Evolutionary conservation across 768 basidiomycete species (phyloP).

Genomic region (Russula ochroleuca): DNA sequence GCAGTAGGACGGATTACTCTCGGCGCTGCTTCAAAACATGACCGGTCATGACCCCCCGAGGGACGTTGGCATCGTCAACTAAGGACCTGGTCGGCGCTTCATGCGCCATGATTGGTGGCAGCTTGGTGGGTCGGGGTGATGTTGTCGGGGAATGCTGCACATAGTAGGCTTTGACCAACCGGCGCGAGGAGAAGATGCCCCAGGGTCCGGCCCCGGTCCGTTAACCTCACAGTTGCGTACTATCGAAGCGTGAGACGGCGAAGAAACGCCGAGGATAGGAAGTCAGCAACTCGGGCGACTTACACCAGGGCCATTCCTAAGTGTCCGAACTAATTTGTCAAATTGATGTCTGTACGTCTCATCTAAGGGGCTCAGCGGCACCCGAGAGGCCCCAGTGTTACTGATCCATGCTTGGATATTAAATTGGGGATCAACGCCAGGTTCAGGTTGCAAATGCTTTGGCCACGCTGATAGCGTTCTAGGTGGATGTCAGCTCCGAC

Average conservation of each 20-base stretch:
- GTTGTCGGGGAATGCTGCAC: not conserved
- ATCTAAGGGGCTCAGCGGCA: not conserved
- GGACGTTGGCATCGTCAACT: too few relatives aligned
- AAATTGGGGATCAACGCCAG: not conserved
- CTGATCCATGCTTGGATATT: constrained; percentile 12
- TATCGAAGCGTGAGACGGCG: not conserved
- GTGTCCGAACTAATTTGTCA: not conserved
- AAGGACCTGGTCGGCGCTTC: too few relatives aligned
- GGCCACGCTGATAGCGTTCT: not conserved
- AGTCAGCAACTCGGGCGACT: not conserved
- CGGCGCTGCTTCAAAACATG: too few relatives aligned
- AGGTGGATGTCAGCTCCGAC: not conserved
- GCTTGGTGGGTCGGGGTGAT: not conserved
- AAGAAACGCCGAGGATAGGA: too few relatives aligned
- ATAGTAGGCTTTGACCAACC: not conserved
- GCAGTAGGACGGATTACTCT: too few relatives aligned
- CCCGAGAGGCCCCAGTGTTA: not conserved
- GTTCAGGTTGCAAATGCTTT: not conserved
- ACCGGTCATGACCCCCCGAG: too few relatives aligned
- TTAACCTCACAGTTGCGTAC: constrained; percentile 13
- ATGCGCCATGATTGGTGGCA: too few relatives aligned
- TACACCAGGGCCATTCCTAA: constrained; percentile 10
- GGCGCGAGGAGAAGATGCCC: constrained; percentile 14
- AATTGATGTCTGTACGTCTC: not conserved
- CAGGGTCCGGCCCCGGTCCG: not conserved